Percentiles rank a stretch among this genome's conserved stretches.
These are phyloP conservation scores for Aristolochia californica DNA, from an alignment of 164 flowering plant genomes.

Conservation along the genomic window DNA sequence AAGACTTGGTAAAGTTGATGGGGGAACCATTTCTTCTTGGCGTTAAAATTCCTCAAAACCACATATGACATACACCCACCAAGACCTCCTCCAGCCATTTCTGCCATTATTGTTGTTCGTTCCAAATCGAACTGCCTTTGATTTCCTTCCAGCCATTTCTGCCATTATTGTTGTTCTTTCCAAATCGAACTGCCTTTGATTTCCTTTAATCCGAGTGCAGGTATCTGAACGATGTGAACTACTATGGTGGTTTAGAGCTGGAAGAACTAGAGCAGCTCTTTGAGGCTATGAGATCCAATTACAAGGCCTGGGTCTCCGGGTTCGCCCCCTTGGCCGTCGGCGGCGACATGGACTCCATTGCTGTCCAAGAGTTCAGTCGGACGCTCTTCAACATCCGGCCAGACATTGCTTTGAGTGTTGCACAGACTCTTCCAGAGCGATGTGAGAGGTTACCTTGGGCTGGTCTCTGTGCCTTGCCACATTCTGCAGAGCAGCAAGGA, in stretches of 20 bases:
- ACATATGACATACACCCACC: no score
- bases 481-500: slow-evolving; percentile 41
- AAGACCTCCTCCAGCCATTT: no score
- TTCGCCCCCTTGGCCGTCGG: slow-evolving; percentile 44
- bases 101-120: no score
- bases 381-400: slow-evolving; percentile 45
- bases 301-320: slow-evolving; percentile 39
- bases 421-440: slow-evolving; percentile 33
- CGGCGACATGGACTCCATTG: slow-evolving; percentile 41
- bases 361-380: slow-evolving; percentile 46
- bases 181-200: no score
- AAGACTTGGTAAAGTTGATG: no score
- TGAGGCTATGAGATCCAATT: slow-evolving; percentile 32
- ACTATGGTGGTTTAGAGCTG: slow-evolving; percentile 42
- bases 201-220: slow-evolving; percentile 8
- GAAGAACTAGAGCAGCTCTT: slow-evolving; percentile 42
- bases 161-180: no score
- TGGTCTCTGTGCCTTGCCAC: slow-evolving; percentile 40
- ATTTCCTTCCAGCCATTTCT: no score
- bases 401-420: slow-evolving; percentile 37
- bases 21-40: no score
- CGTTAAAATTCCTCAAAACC: no score
- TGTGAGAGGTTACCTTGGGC: slow-evolving; percentile 16
- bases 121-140: no score
- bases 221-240: slow-evolving; percentile 40